Conservation (phyloP, 176 grass and related monocot species). For the Bolboschoenus planiculmis region DNA sequence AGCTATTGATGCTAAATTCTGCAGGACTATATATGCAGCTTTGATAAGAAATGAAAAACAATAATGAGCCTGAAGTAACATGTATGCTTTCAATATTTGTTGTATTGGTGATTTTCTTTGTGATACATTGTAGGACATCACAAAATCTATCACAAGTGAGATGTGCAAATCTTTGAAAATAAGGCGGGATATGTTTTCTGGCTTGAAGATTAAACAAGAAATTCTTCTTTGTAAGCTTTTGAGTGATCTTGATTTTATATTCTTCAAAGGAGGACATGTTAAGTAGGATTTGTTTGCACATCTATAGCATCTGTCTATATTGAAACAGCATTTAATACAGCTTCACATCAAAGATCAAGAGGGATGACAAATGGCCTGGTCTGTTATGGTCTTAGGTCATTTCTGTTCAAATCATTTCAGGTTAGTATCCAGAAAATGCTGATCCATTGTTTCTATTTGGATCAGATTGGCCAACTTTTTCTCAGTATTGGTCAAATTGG, state of each 20-base stretch:
- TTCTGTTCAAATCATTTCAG: background rate
- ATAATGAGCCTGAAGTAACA: background rate
- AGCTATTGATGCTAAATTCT: background rate
- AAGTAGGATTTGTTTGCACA: background rate
- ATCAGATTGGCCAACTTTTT: background rate
- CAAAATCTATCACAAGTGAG: constrained; percentile 69
- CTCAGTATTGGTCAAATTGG: background rate
- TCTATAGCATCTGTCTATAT: background rate
- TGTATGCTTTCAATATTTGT: background rate
- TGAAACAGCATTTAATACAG: background rate
- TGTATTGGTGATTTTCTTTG: constrained; percentile 5
- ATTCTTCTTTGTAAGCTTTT: constrained; percentile 84
- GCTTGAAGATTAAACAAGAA: constrained; percentile 88
- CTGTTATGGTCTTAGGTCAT: background rate
- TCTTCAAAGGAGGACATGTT: background rate
- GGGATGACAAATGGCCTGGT: background rate
- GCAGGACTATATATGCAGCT: background rate
- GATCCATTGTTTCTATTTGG: background rate
- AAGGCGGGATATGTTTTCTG: constrained; percentile 82
- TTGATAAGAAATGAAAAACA: background rate
- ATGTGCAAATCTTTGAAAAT: constrained; percentile 80
- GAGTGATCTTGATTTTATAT: constrained; percentile 14
- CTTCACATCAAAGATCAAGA: background rate
- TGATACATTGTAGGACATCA: constrained; percentile 89
- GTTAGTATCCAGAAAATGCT: background rate